Percentiles rank a stretch among this genome's conserved stretches.
Conservation (phyloP, 768 basidiomycete species). For the Phylloporus arenicola region DNA sequence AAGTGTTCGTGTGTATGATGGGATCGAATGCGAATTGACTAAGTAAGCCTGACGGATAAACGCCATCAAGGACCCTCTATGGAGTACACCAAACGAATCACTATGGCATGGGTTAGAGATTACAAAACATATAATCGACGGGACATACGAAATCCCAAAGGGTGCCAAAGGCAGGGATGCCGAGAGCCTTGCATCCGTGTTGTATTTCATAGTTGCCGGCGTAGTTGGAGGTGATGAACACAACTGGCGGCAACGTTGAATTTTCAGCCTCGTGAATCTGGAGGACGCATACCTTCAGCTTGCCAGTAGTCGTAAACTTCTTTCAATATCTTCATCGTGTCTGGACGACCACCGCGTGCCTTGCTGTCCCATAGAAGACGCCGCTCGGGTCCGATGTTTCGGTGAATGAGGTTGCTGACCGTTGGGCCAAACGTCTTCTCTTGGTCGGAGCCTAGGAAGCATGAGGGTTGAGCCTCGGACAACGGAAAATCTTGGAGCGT, state of each 20-base stretch:
- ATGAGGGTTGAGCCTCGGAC: conserved; percentile 7
- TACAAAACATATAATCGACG: conserved; percentile 2
- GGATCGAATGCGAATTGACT: no score
- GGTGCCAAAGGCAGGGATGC: conserved; percentile 64
- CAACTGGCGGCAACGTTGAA: conserved; percentile 36
- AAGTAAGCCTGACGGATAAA: no score
- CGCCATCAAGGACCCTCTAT: background rate
- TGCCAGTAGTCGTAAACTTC: conserved; percentile 65
- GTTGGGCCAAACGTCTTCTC: conserved; percentile 82
- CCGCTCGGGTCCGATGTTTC: conserved; percentile 68
- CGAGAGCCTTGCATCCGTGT: conserved; percentile 66
- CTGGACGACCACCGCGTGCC: conserved; percentile 65
- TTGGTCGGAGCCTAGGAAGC: conserved; percentile 60
- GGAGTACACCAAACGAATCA: conserved; percentile 13
- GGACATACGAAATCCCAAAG: conserved; percentile 60
- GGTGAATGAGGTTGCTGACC: conserved; percentile 65
- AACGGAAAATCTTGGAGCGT: background rate
- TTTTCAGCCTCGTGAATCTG: background rate
- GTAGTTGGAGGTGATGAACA: conserved; percentile 83
- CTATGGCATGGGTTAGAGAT: conserved; percentile 12
- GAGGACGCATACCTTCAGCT: conserved; percentile 50
- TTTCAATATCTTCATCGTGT: conserved; percentile 69
- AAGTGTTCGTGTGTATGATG: no score
- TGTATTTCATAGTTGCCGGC: conserved; percentile 75
- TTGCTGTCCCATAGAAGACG: conserved; percentile 76